Evolutionary conservation across 176 grass and related monocot genomes (phyloP).

Genomic region (Juncus effusus): DNA sequence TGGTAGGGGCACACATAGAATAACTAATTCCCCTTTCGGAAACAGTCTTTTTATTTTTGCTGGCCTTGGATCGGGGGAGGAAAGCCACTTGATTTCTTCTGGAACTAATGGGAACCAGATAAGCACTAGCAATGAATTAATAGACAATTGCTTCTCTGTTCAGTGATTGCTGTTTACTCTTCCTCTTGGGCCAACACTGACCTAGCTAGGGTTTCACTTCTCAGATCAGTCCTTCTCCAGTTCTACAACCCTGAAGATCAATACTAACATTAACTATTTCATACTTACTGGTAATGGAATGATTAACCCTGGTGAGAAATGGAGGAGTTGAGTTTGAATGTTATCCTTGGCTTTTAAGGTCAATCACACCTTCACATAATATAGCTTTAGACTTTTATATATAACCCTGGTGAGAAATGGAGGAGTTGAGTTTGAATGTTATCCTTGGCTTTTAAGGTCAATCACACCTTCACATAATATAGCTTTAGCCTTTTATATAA

Average conservation of each 20-base stretch:
- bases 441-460: slow-evolving; percentile 30
- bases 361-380: not conserved
- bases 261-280: not conserved
- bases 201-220: slow-evolving; percentile 4
- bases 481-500: slow-evolving; percentile 19
- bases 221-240: not conserved
- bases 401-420: not conserved
- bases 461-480: not conserved
- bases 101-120: slow-evolving; percentile 14
- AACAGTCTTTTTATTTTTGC: too few relatives aligned
- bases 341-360: slow-evolving; percentile 30
- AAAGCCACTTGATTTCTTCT: slow-evolving; percentile 21
- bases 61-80: slow-evolving; percentile 13
- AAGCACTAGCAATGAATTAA: not conserved
- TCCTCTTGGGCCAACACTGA: slow-evolving; percentile 15
- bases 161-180: slow-evolving; percentile 29
- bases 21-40: too few relatives aligned
- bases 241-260: not conserved
- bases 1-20: too few relatives aligned
- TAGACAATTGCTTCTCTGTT: slow-evolving; percentile 24
- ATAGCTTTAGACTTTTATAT: slow-evolving; percentile 22
- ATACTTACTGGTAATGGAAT: not conserved
- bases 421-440: slow-evolving; percentile 7
- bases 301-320: not conserved
- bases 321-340: slow-evolving; percentile 12